Percentiles rank a stretch among this genome's conserved stretches.
phyloP scores from a whole-genome alignment of 257 asterid species.

The Orobanche coerulescens region DNA sequence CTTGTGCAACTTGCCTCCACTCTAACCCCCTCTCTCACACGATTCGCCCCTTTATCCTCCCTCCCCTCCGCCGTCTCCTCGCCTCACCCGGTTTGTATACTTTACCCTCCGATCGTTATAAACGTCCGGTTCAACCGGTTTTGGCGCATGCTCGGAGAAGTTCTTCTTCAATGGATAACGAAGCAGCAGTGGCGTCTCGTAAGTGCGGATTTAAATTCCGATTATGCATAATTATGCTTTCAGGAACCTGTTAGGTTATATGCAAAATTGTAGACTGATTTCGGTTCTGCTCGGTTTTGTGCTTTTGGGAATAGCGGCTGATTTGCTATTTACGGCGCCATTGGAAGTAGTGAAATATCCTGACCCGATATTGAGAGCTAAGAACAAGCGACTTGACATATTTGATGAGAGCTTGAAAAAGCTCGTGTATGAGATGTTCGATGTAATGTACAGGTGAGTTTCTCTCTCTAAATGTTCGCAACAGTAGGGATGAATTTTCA shows the following conservation, averaged over 20 bases:
- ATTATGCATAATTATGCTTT: too few species aligned
- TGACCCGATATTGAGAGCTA: constrained; percentile 67
- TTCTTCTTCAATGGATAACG: constrained; percentile 25
- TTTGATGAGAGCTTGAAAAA: constrained; percentile 74
- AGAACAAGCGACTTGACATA: constrained; percentile 51
- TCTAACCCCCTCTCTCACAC: constrained; percentile 28
- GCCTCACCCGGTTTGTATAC: constrained; percentile 13
- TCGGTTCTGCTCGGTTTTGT: not conserved
- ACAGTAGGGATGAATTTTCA: not conserved
- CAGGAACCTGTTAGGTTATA: too few species aligned
- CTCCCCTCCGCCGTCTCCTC: constrained; percentile 18
- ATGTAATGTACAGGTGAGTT: constrained; percentile 79
- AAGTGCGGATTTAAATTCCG: too few species aligned
- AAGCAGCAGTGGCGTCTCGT: constrained; percentile 47
- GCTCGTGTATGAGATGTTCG: constrained; percentile 83
- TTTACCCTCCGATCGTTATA: constrained; percentile 17
- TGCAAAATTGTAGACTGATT: too few species aligned
- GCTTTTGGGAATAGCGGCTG: constrained; percentile 49
- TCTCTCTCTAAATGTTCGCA: not conserved
- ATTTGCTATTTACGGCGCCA: constrained; percentile 57
- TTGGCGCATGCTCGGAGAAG: constrained; percentile 56
- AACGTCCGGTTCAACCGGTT: constrained; percentile 23
- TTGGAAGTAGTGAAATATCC: constrained; percentile 73
- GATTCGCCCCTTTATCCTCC: constrained; percentile 23
- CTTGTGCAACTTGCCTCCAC: constrained; percentile 30